Evolutionary conservation across 352 stramenopile species (phyloP), one percentile per base, ranked within the genome.

Genomic region (Globisporangium paroecandrum): DNA sequence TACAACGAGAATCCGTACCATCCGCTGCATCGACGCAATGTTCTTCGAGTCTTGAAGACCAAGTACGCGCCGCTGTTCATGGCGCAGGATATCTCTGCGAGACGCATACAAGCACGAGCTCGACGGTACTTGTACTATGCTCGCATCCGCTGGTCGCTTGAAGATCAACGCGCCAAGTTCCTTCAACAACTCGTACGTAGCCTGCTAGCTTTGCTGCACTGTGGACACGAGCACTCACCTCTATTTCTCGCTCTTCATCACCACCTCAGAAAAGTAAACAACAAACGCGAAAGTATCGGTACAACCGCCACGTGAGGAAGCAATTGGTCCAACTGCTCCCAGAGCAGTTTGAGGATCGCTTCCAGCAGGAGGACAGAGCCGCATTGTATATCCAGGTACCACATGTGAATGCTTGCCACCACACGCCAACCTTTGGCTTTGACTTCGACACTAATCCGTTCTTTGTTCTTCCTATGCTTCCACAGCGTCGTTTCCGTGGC

Each of bases 231-330:
- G 24, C 25, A 18, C 32, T 62, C n/a, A 34, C 18, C 27, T 36
- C 4, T 10, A 2, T 49, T 24, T 5, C 25, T 25, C 29, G 66
- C 34, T 53, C 22, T 51, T 38, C 20, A 1, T 27, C 64, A 13
- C 25, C 57, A 18, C 5, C 24, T 6, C 51, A 85, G 77, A 76
- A 64, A 69, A 75, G 69, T 70, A 91, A 91, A 60, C 65, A 82
- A 24, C 66, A 68, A 25, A 89, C 83, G 38, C 76, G 71, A n/a
- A 91, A 89, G 72, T 91, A 91, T 64, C 81, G 76, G 12, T 90
- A 89, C 77, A 87, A 89, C 36, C 73, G 72, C 22, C 66, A 70
- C 36, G 69, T 93, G 27, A 82, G 84, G 2, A 72, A 65, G 27
- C 74, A 89, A 49, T 51, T 93, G 22, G 76, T 66, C 7, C 59